Base-by-base conservation (phyloP, 2,329 filamentous ascomycete genomes). In the Fusarium nematophilum region DNA sequence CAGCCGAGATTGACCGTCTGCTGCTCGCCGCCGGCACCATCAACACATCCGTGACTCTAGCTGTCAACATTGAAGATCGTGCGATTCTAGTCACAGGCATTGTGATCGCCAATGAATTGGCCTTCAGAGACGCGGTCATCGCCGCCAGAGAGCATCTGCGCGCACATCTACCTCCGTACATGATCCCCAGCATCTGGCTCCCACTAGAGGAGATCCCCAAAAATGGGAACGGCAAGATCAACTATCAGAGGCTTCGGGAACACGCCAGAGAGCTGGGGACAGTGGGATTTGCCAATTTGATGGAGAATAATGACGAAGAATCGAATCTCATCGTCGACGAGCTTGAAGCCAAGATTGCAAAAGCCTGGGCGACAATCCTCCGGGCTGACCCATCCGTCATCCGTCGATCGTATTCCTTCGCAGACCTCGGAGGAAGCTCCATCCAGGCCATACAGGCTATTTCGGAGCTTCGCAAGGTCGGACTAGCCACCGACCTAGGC, bases 141-240 rank as follows among this genome's bases (percentile, higher is more conserved):
- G 9, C 14, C 6, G 42, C 42, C 15, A 57, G 43, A 21, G 39
- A 46, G 14, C n/a, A 57, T 27, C 25, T 56, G 2, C 34, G 42
- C 3, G 14, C 10, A 1, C 30, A 40, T 6, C 38, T 72, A 5
- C 66, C 68, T 13, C 31, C 46, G 3, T 70, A 68, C 44, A 70
- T 71, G 67, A 52, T 70, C 2, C 70, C 70, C 0, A 52, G 30
- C 5, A 59, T 66, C 18, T 70, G 68, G 65, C 23, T 71, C 1
- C 59, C 59, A 0, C 37, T 65, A 3, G 29, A 59, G 1, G 53
- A 57, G 0, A 48, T 72, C 3, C 70, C 70, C 0, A 54, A 59
- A 6, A 72, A 64, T 26, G 43, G 50, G 4, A 70, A 70, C 9
- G 67, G 66, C 11, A 72, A 72, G 42, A 56, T 66, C n/a, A 48